Evolutionary conservation across 2,329 filamentous ascomycete species (phyloP).

Genomic region (Penicillium psychrosexuale): DNA sequence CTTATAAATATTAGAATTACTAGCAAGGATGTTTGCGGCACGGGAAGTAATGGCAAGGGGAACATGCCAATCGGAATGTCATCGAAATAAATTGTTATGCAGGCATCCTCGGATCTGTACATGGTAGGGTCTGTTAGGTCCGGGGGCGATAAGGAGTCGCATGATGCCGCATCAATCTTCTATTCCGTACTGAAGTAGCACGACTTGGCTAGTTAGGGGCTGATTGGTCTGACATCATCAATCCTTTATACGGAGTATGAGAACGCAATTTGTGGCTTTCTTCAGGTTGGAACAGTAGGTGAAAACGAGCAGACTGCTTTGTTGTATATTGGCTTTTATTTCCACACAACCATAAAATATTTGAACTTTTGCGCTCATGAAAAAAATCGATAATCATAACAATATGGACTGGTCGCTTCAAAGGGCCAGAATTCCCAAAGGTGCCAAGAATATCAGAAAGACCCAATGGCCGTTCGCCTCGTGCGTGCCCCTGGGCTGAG

Average conservation of each 20-base stretch:
- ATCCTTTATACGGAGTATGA: neutral
- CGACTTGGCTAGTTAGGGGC: neutral
- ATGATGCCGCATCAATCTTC: slow-evolving; percentile 5
- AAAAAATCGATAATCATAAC: slow-evolving; percentile 22
- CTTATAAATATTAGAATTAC: neutral
- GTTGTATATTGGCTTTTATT: neutral
- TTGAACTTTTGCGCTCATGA: slow-evolving; percentile 20
- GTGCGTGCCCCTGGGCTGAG: slow-evolving; percentile 7
- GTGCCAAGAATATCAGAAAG: slow-evolving; percentile 8
- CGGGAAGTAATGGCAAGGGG: slow-evolving; percentile 10
- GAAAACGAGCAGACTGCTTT: neutral
- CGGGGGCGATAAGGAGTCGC: slow-evolving; percentile 8
- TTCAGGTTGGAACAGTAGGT: neutral
- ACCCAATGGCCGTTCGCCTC: slow-evolving; percentile 5
- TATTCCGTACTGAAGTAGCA: neutral
- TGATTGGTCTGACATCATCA: slow-evolving; percentile 13
- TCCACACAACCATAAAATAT: slow-evolving; percentile 4
- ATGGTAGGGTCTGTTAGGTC: neutral
- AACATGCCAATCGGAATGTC: slow-evolving; percentile 10
- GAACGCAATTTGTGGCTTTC: slow-evolving; percentile 11
- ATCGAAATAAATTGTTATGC: slow-evolving; percentile 5
- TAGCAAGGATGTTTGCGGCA: slow-evolving; percentile 7
- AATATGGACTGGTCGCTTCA: slow-evolving; percentile 24
- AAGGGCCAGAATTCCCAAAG: slow-evolving; percentile 7
- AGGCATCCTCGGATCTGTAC: slow-evolving; percentile 5